Evolutionary conservation across 139 green algal species (phyloP).

Genomic region (Chlorella vulgaris): DNA sequence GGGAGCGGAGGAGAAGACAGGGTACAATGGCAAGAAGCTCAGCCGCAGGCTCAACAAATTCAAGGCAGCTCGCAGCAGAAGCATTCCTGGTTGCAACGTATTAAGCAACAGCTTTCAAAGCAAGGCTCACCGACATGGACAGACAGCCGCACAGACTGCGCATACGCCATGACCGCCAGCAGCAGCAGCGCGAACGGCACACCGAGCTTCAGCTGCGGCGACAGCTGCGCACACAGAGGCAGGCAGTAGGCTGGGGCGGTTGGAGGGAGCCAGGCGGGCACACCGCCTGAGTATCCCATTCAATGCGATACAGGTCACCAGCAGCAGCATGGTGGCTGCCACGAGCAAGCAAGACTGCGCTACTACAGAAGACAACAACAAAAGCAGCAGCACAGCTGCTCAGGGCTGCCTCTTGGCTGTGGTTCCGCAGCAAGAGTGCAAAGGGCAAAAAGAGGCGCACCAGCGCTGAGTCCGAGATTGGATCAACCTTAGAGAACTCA

Average conservation of each 20-base stretch:
- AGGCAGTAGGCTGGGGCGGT: too few species aligned
- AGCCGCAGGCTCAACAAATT: too few species aligned
- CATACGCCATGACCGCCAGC: slow-evolving; percentile 13
- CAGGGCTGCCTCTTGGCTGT: too few species aligned
- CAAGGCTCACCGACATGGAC: slow-evolving; percentile 30
- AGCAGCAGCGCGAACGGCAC: slow-evolving; percentile 24
- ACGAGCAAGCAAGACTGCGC: too few species aligned
- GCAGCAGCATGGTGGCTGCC: too few species aligned
- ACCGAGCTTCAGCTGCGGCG: slow-evolving; percentile 19
- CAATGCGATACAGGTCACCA: too few species aligned
- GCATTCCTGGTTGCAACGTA: too few species aligned
- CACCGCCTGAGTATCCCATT: not conserved
- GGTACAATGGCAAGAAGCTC: not conserved
- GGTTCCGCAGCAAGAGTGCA: not conserved
- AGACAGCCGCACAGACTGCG: slow-evolving; percentile 18
- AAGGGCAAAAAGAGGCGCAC: not conserved
- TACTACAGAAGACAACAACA: not conserved
- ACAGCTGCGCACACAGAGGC: slow-evolving; percentile 13
- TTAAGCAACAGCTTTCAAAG: too few species aligned
- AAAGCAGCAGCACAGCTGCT: not conserved
- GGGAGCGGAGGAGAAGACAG: not conserved
- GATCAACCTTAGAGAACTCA: not conserved
- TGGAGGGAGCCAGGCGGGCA: not conserved
- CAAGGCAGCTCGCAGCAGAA: too few species aligned
- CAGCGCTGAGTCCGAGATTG: slow-evolving; percentile 9